phyloP scores from a whole-genome alignment of 805 yeast genomes.

The Suhomyces sp. region DNA sequence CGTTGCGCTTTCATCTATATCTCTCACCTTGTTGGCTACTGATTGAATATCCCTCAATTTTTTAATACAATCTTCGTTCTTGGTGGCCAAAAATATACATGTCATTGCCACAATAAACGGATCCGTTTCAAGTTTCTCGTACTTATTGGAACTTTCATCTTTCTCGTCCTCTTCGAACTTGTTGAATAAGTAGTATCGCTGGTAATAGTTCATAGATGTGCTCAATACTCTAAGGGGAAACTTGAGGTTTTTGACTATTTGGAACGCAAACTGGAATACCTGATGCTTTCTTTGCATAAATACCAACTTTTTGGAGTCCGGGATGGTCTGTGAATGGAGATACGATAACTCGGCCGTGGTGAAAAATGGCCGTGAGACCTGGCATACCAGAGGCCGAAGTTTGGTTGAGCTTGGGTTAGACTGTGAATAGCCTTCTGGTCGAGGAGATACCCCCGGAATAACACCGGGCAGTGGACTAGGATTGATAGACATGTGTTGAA shows the following conservation, averaged over 20 bases:
- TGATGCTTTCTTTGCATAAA: constrained; percentile 53
- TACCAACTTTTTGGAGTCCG: constrained; percentile 41
- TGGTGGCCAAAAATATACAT: constrained; percentile 66
- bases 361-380: constrained; percentile 60
- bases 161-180: constrained; percentile 44
- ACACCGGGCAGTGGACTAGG: not conserved
- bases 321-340: constrained; percentile 51
- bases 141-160: constrained; percentile 17
- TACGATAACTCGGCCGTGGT: constrained; percentile 51
- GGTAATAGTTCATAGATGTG: constrained; percentile 69
- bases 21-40: constrained; percentile 44
- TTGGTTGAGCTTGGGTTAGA: not conserved
- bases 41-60: constrained; percentile 61
- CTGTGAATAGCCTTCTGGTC: not conserved
- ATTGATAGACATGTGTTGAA: not conserved
- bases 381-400: constrained; percentile 12
- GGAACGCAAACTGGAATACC: constrained; percentile 52
- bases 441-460: not conserved
- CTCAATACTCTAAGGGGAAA: constrained; percentile 70
- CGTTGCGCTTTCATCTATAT: constrained; percentile 21
- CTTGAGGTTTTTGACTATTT: constrained; percentile 50
- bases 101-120: constrained; percentile 66
- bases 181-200: constrained; percentile 66
- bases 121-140: constrained; percentile 27
- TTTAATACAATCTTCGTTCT: constrained; percentile 82